Evolutionary conservation across 164 flowering plant genomes (phyloP), one percentile per base, ranked within the genome.

Genomic region (Aristolochia californica): DNA sequence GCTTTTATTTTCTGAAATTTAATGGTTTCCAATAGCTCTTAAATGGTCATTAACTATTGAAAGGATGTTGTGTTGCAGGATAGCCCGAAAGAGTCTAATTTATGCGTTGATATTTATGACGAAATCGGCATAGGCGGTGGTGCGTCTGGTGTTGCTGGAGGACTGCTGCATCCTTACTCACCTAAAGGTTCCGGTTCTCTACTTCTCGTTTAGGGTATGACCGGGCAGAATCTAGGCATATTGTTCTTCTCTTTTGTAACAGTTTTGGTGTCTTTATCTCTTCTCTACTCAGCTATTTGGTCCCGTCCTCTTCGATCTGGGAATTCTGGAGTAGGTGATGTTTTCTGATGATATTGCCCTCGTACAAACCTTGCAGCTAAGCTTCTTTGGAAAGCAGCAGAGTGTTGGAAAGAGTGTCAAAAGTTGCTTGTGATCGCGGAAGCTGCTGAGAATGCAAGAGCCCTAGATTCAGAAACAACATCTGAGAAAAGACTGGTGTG

Each of bases 101-200:
- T 87, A 11, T 34, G 68, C 48, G 68, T 94, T 59, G 96, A 94
- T 59, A 62, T 89, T 21, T 89, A 78, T 62, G 97, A 94, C 77
- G 97, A 94, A 68, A 65, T 66, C 43, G 97, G 97, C 15, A 76
- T 93, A 53, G 99, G 95, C 7, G 97, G 99, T 23, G 99, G 99
- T 62, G 99, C 97, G 2, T 89, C 99, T 21, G 99, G 99, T 26
- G 81, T 93, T 48, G 70, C 99, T 50, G 99, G 99, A 51, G 99
- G 97, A 56, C 88, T 93, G 5, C 74, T 93, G 55, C 99, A 93
- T 45, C 99, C 99, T 58, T 93, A 89, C 72, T 83, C 96, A 27
- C 99, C 99, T 43, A 93, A 89, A 85, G 97, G 97, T 89, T 65
- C 48, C 59, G 8, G 23, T 34, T 28, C 54, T 60, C 13, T 27